These are phyloP conservation scores for Pyrenula massariospora DNA, from an alignment of 495 filamentous ascomycete species.

Conservation along the genomic window DNA sequence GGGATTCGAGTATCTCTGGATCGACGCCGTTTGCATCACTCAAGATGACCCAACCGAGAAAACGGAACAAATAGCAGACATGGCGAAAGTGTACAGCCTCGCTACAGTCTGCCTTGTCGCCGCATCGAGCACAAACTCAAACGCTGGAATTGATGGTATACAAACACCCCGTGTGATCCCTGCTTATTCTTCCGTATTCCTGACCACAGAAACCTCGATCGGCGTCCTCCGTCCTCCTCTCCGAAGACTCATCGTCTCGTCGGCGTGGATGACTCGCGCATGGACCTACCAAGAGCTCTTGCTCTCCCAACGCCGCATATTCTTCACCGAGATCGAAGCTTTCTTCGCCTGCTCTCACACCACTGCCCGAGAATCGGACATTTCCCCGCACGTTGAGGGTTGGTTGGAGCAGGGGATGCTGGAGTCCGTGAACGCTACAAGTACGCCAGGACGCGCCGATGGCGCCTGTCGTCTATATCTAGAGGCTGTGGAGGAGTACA, in stretches of 20 bases:
- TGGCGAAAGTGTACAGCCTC: not conserved
- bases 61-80: not conserved
- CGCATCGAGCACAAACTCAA: not conserved
- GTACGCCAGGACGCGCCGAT: not conserved
- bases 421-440: not conserved
- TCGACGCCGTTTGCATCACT: conserved; percentile 15
- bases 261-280: not conserved
- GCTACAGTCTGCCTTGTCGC: not conserved
- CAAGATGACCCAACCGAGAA: conserved; percentile 4
- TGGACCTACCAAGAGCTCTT: conserved; percentile 1
- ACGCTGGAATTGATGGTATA: not conserved
- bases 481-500: not conserved
- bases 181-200: not conserved
- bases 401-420: not conserved
- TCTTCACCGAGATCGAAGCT: not conserved
- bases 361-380: not conserved
- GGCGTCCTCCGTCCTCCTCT: not conserved
- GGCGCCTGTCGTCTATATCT: not conserved
- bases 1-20: conserved; percentile 13
- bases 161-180: not conserved
- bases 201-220: not conserved
- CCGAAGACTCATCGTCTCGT: not conserved
- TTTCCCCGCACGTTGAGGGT: not conserved
- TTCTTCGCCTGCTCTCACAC: not conserved
- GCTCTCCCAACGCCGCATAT: not conserved